Evolutionary conservation across 1,139 yeast genomes (phyloP), one percentile per base, ranked within the genome.

Genomic region (Sugiyamaella pinicola): DNA sequence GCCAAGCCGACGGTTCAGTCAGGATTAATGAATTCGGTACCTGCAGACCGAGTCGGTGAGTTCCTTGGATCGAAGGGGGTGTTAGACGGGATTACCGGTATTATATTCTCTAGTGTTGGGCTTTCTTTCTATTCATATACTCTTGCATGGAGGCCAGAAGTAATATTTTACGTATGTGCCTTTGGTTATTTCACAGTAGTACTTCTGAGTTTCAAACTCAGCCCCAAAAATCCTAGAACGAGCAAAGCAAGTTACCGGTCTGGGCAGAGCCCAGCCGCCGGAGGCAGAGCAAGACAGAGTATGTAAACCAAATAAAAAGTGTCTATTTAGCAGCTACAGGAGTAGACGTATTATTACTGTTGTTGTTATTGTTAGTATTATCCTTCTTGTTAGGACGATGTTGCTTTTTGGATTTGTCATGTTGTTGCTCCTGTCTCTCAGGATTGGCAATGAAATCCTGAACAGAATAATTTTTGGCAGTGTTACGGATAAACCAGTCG

Each of bases 401-500:
- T 18, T 41, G 40, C 42, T 52, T 49, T 46, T 54, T 55, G 18
- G 53, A 26, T 37, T 56, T 38, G 47, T 55, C 53, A 40, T 51
- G 52, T 38, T 46, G 51, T 37, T 59, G 56, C 33, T 61, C 60
- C 47, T 58, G 55, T 57, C 60, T 55, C 34, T 67, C 66, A 34
- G 71, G 69, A 55, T 68, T 69, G 51, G 69, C 66, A 54, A 75
- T 73, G 47, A 61, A 66, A 45, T 76, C 80, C 60, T 74, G 78
- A 15, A 71, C 74, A 45, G 68, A 63, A 55, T 74, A 73, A 64
- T 75, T 75, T 67, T 74, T 76, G 55, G 62, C 64, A 28, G 77
- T 72, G 66, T 75, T 76, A 61, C 80, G 72, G 54, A 76, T 67
- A 56, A 77, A 77, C 80, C 79, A 77, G 59, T 77, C 79, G 43